Evolutionary conservation across 371 early-diverging fungal species (phyloP).

Genomic region (Mucor racemosus): DNA sequence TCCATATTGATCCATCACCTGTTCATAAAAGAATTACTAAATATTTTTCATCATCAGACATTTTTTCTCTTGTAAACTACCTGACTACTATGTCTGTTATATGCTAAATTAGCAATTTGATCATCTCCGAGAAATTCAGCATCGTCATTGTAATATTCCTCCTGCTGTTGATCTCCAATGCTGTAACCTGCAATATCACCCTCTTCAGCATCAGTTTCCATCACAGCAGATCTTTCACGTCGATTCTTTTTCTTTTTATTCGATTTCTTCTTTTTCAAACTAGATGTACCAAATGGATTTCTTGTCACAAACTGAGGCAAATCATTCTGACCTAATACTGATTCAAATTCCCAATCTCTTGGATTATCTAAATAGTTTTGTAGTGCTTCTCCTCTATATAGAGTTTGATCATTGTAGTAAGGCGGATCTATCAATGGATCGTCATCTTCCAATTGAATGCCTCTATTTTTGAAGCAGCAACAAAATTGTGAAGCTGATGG

Average conservation of each 20-base stretch:
- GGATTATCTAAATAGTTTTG: constrained; percentile 33
- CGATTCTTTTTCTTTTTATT: constrained; percentile 21
- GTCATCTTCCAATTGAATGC: constrained; percentile 41
- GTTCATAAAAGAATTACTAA: neutral
- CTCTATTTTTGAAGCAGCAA: constrained; percentile 27
- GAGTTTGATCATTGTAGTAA: constrained; percentile 39
- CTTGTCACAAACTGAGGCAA: constrained; percentile 39
- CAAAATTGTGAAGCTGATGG: constrained; percentile 39
- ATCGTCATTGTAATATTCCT: constrained; percentile 27
- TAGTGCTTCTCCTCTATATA: constrained; percentile 33
- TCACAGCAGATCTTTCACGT: constrained; percentile 20
- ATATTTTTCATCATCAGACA: neutral
- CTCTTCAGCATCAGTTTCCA: constrained; percentile 30
- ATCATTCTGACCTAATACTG: constrained; percentile 22
- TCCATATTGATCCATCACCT: constrained; percentile 40
- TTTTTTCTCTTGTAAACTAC: neutral
- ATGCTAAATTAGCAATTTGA: constrained; percentile 41
- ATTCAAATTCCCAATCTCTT: constrained; percentile 40
- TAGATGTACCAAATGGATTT: constrained; percentile 46
- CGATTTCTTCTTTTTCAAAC: constrained; percentile 23
- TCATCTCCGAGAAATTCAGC: constrained; percentile 53
- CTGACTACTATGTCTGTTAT: constrained; percentile 27
- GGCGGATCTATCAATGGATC: constrained; percentile 33
- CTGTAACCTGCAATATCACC: constrained; percentile 30
- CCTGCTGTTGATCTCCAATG: constrained; percentile 8